Percentiles rank a stretch among this genome's conserved stretches.
Conservation (phyloP, 1,284 basidiomycete genomes). For the Austroboletus niveus region DNA sequence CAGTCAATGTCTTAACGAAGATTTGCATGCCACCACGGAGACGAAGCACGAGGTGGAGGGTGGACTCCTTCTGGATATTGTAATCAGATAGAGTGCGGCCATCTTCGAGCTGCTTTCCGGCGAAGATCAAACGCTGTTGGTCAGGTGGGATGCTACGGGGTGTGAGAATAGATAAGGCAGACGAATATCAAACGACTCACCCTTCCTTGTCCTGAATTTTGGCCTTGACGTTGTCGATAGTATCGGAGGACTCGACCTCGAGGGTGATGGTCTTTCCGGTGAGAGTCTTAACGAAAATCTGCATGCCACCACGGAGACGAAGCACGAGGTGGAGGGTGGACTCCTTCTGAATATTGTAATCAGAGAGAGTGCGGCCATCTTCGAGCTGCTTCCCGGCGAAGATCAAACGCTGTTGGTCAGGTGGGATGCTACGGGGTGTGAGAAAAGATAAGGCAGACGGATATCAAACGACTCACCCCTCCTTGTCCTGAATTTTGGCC, state of each 20-base stretch:
- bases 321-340: constrained; percentile 83
- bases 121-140: constrained; percentile 86
- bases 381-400: constrained; percentile 89
- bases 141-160: constrained; percentile 66
- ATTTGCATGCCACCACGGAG: constrained; percentile 90
- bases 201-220: constrained; percentile 86
- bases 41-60: constrained; percentile 83
- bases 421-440: constrained; percentile 53
- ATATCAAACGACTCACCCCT: constrained; percentile 62
- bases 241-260: constrained; percentile 88
- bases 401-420: constrained; percentile 84
- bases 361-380: constrained; percentile 77
- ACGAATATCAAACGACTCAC: constrained; percentile 49
- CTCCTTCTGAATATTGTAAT: constrained; percentile 82
- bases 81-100: constrained; percentile 81
- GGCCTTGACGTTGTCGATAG: constrained; percentile 85
- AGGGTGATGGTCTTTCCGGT: constrained; percentile 95
- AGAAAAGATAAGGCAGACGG: not conserved
- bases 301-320: constrained; percentile 87
- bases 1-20: constrained; percentile 87
- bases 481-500: constrained; percentile 83
- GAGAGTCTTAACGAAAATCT: constrained; percentile 83
- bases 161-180: not conserved
- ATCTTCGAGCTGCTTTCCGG: constrained; percentile 85
- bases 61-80: constrained; percentile 79